Evolutionary conservation across 2,329 filamentous ascomycete species (phyloP), one percentile per base, ranked within the genome.

Genomic region (Trichoderma pleuroti): DNA sequence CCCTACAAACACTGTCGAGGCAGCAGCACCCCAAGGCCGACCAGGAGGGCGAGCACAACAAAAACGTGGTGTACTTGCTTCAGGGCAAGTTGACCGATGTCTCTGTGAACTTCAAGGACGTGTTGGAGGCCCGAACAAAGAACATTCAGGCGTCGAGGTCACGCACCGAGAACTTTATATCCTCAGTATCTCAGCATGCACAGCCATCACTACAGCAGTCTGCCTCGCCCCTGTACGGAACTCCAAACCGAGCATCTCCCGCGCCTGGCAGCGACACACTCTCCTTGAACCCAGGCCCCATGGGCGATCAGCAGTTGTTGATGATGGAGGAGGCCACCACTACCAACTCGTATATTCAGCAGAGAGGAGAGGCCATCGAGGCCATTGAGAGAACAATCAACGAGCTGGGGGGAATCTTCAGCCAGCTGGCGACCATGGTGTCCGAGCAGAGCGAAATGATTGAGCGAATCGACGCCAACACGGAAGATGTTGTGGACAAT

Each of bases 361-460:
- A 97, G 78, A 88, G 96, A 80, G 95, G 95, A 21, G 93, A 98
- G 80, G 96, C 96, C 0, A 98, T 99, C 74, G 95, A 98, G 79
- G 93, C 94, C 5, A 99, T 99, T 72, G 96, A 99, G 81, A 91
- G 93, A 75, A 99, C 96, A 1, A 99, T 99, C 75, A 90, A 89
- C 73, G 96, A 99, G 80, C 86, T 99, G 1, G 96, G 96, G 32
- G 84, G 84, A 64, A 98, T 98, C 73, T 98, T 98, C 79, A 93
- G 94, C 10, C 95, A 99, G 81, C 84, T 99, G 63, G 95, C 96
- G 42, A 91, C 93, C 75, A 98, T 99, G 96, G 96, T 99, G 34
- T 93, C 92, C 69, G 95, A 99, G 80, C 96, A 99, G 82, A 93
- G 93, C 72, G 96, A 98, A 82, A 97, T 97, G 92, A 97, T 99